phyloP scores from a whole-genome alignment of 805 yeast species.

The Starmera pachycereana region DNA sequence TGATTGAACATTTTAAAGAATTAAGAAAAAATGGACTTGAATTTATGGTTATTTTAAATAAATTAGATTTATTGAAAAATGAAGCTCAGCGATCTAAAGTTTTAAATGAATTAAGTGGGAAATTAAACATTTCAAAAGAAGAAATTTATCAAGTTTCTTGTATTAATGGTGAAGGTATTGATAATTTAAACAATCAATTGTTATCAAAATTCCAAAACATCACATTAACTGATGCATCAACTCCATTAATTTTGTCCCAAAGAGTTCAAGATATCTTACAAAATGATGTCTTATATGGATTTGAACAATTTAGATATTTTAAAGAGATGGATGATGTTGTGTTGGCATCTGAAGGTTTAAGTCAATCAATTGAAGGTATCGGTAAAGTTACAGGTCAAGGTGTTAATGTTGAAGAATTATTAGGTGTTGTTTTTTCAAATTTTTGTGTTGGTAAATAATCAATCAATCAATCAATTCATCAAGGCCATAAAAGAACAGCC shows the following conservation, averaged over 20 bases:
- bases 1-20: conserved; percentile 28
- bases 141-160: conserved; percentile 49
- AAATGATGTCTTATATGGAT: conserved; percentile 70
- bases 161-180: conserved; percentile 42
- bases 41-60: conserved; percentile 41
- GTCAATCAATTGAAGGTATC: conserved; percentile 70
- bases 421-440: conserved; percentile 83
- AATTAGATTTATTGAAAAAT: conserved; percentile 36
- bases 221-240: conserved; percentile 38
- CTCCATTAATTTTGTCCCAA: conserved; percentile 64
- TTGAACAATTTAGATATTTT: conserved; percentile 48
- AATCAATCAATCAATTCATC: neutral
- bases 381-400: conserved; percentile 89
- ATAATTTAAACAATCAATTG: conserved; percentile 31
- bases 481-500: neutral
- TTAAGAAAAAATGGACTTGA: conserved; percentile 22
- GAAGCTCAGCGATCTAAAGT: conserved; percentile 11
- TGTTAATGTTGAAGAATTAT: conserved; percentile 80
- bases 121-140: conserved; percentile 12
- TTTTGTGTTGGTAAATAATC: conserved; percentile 89
- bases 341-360: conserved; percentile 67
- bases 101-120: conserved; percentile 13
- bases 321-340: conserved; percentile 58
- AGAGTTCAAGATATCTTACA: conserved; percentile 65
- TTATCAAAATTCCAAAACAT: conserved; percentile 36